Evolutionary conservation across 768 basidiomycete species (phyloP), one percentile per base, ranked within the genome.

Genomic region (Tulasnella sp.): DNA sequence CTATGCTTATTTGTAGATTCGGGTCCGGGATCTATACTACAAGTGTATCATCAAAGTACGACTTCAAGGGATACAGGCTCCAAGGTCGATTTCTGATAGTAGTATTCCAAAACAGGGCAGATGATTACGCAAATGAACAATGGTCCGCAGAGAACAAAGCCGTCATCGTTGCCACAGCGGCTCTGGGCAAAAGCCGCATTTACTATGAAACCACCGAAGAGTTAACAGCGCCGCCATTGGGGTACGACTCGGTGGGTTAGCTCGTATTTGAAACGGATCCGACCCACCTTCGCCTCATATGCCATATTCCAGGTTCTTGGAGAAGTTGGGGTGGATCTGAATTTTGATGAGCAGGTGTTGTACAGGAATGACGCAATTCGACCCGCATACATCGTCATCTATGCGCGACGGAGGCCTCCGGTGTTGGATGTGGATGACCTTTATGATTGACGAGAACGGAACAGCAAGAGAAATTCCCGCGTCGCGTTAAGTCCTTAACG

Each of bases 311-410:
- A 74, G 73, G 39, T 74, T 10, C 8, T 40, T 19, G 73, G 73
- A n/a, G 73, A 74, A 40, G 3, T 39, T 14, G 73, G 38, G 21
- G 14, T 21, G 3, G 73, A 74, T 39, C 73, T 74, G 21, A 74
- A 12, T 46, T 42, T 40, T 9, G 39, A 74, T 21, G 73, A 74
- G 18, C 73, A 74, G 24, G 73, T 39, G 39, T 36, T 74, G 5
- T 74, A 74, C 73, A 8, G 24, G 21, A 46, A 74, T 40, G 73
- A 39, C 40, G 73, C 73, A 19, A 74, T 74, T 4, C 73, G 73
- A 40, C 73, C 73, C 3, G 73, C 73, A 6, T 74, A 74, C 46
- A 16, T 74, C 9, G 38, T 74, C 39, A 74, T 74, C 1, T 74
- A 74, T 74, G 73, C 40, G 24, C 39, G n/a, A 31, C 46, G 21